A percentile compares a stretch with the other conserved stretches of the same genome.
Conservation (phyloP, 495 filamentous ascomycete genomes). For the Staphylotrichum longicolle region DNA sequence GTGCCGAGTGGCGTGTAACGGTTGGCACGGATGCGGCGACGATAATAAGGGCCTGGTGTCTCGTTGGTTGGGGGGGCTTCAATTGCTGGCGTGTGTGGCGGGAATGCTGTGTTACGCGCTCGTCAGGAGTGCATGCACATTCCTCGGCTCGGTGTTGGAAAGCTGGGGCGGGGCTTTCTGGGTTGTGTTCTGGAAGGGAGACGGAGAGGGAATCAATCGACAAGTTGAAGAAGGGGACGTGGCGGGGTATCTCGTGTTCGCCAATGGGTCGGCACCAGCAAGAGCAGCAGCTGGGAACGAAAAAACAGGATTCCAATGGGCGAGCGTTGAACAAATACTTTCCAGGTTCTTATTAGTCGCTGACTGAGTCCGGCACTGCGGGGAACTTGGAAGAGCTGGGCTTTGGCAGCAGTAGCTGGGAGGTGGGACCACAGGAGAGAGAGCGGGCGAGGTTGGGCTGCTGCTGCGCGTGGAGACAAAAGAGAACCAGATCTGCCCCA, state of each 20-base stretch:
- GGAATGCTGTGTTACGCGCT: constrained; percentile 24
- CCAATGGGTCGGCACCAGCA: background rate
- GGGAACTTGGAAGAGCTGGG: background rate
- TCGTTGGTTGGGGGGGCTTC: background rate
- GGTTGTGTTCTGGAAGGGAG: background rate
- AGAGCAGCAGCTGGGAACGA: background rate
- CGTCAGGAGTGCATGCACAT: constrained; percentile 11
- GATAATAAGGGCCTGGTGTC: background rate
- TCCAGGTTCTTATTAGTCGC: too few species aligned
- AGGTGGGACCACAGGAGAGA: too few species aligned
- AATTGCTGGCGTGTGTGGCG: constrained; percentile 5
- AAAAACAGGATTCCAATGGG: constrained; percentile 10
- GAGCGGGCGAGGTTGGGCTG: too few species aligned
- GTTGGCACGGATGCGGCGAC: constrained; percentile 12
- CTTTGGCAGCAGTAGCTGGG: too few species aligned
- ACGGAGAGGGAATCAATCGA: background rate
- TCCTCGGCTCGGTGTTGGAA: constrained; percentile 9
- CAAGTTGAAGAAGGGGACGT: background rate
- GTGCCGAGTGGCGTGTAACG: background rate
- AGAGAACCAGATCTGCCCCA: too few species aligned
- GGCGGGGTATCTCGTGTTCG: constrained; percentile 13
- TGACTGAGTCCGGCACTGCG: constrained; percentile 1
- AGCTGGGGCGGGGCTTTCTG: background rate
- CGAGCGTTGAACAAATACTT: constrained; percentile 3
- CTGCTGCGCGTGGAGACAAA: too few species aligned